Conservation (phyloP, 2,329 filamentous ascomycete genomes). For the Huntiella savannae region DNA sequence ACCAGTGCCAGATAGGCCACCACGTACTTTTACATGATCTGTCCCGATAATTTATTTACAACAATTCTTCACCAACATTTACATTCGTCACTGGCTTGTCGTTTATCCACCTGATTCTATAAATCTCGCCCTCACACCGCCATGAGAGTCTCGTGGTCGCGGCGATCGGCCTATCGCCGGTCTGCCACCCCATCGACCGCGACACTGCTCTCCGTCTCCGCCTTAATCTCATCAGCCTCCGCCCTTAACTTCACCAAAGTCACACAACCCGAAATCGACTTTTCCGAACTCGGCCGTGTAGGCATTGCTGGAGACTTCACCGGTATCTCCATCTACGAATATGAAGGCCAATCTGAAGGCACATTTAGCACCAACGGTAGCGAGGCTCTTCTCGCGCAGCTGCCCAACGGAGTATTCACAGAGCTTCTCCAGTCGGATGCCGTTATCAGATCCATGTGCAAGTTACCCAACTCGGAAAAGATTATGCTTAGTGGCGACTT, state of each 20-base stretch:
- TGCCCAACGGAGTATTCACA: constrained; percentile 71
- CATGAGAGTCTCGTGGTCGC: constrained; percentile 10
- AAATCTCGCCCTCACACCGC: constrained; percentile 3
- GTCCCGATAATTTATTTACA: neutral
- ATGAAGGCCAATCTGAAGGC: constrained; percentile 55
- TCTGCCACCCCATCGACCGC: constrained; percentile 2
- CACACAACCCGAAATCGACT: constrained; percentile 55
- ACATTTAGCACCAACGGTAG: constrained; percentile 54
- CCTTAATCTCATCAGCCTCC: constrained; percentile 12
- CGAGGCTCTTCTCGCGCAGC: constrained; percentile 58
- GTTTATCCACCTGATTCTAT: neutral
- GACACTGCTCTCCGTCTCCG: constrained; percentile 8
- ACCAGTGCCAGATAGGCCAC: too few relatives aligned
- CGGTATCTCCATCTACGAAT: constrained; percentile 79
- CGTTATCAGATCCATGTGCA: constrained; percentile 75
- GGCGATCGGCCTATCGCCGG: constrained; percentile 7
- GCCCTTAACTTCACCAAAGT: constrained; percentile 41
- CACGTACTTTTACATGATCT: neutral
- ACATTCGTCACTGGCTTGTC: neutral
- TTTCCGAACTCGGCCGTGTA: constrained; percentile 60
- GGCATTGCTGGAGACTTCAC: constrained; percentile 79
- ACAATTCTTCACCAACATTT: neutral
- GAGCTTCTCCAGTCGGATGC: constrained; percentile 61
- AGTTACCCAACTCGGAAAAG: constrained; percentile 42
- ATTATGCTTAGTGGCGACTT: constrained; percentile 89